Percentiles rank a stretch among this genome's conserved stretches.
Evolutionary conservation across 768 basidiomycete genomes (phyloP).

Genomic region (Termitomyces sp.): DNA sequence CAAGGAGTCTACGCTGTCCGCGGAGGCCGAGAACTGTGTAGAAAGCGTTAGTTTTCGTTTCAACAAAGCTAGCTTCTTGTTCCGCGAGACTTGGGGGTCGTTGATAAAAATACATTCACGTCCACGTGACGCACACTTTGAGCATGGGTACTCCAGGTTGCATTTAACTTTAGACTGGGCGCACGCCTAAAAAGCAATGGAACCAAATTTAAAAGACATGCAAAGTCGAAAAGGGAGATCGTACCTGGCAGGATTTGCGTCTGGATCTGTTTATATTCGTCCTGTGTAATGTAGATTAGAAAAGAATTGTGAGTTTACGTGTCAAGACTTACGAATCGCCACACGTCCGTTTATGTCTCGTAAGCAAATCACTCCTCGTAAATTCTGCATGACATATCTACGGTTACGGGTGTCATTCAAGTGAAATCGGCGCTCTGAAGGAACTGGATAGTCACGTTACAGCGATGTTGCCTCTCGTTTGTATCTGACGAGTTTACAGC

Average conservation of each 20-base stretch:
- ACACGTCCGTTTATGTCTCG: conserved; percentile 67
- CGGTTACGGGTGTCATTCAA: conserved; percentile 9
- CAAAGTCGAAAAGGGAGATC: neutral
- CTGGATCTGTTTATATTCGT: conserved; percentile 50
- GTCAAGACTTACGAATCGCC: conserved; percentile 52
- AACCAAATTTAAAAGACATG: neutral
- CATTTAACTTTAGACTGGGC: conserved; percentile 76
- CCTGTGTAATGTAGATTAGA: conserved; percentile 12
- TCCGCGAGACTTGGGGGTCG: conserved; percentile 37
- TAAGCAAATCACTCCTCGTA: conserved; percentile 67
- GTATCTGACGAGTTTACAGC: conserved; percentile 38
- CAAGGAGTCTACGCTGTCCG: conserved; percentile 18
- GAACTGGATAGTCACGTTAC: conserved; percentile 45
- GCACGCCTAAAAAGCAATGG: conserved; percentile 36
- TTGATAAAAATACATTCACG: conserved; percentile 61
- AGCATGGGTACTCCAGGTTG: conserved; percentile 61
- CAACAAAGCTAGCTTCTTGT: conserved; percentile 27
- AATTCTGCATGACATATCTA: conserved; percentile 67
- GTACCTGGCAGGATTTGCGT: conserved; percentile 59
- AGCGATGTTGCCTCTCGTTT: conserved; percentile 59
- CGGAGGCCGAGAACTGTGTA: conserved; percentile 24
- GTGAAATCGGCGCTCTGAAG: neutral
- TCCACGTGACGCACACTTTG: conserved; percentile 57
- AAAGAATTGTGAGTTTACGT: neutral
- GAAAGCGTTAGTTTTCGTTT: conserved; percentile 19